phyloP scores from a whole-genome alignment of 2,329 filamentous ascomycete species.

The Claviceps pazoutovae region DNA sequence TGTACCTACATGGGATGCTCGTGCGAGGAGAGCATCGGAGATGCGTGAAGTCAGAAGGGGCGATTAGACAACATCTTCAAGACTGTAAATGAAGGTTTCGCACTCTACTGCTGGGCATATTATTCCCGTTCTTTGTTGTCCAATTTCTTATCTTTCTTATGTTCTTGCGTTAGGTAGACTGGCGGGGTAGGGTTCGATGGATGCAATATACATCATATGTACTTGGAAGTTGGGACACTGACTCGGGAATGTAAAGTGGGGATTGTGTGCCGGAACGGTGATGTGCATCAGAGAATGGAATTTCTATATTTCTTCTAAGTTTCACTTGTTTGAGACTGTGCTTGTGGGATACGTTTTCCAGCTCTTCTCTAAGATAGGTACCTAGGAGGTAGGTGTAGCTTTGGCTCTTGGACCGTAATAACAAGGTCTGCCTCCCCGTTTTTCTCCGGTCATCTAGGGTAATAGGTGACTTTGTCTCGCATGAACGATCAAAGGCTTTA shows the following conservation, averaged over 20 bases:
- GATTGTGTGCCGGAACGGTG: constrained; percentile 7
- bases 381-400: too few relatives aligned
- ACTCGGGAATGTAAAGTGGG: constrained; percentile 11
- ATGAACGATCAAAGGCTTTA: too few relatives aligned
- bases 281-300: constrained; percentile 4
- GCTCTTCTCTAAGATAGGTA: too few relatives aligned
- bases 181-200: constrained; percentile 13
- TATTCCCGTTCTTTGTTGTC: constrained; percentile 6
- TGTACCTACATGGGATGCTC: background rate
- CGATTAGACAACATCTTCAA: background rate
- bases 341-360: too few relatives aligned
- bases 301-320: too few relatives aligned
- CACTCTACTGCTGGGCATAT: constrained; percentile 8
- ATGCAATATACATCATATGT: background rate
- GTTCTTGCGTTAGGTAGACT: constrained; percentile 13
- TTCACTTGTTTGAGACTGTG: too few relatives aligned
- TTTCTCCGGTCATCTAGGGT: too few relatives aligned
- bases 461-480: too few relatives aligned
- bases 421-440: too few relatives aligned
- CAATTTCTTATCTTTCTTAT: constrained; percentile 7
- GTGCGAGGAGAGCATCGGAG: background rate
- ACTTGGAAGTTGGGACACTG: constrained; percentile 3
- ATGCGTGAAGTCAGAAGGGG: background rate
- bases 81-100: constrained; percentile 1
- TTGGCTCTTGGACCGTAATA: too few relatives aligned